Percentiles rank a stretch among this genome's conserved stretches.
These are phyloP conservation scores for Lactarius pseudohatsudake DNA, from an alignment of 768 basidiomycete species.

Conservation along the genomic window DNA sequence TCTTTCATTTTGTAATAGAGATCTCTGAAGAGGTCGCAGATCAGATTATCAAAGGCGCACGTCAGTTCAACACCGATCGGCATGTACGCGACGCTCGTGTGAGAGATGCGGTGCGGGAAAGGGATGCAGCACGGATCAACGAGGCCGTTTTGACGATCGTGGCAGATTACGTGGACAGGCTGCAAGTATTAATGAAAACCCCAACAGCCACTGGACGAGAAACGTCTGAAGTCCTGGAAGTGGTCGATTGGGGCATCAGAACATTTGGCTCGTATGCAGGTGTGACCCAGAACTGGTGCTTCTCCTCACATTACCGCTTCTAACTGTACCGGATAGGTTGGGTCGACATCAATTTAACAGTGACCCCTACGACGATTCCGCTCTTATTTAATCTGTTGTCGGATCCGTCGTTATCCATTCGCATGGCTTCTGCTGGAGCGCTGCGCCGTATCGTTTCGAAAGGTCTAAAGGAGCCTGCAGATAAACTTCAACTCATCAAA, in stretches of 20 bases:
- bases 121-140: slow-evolving; percentile 84
- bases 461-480: slow-evolving; percentile 86
- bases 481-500: slow-evolving; percentile 87
- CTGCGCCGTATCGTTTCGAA: slow-evolving; percentile 84
- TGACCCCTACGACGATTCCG: slow-evolving; percentile 85
- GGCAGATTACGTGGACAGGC: slow-evolving; percentile 62
- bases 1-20: slow-evolving; percentile 90
- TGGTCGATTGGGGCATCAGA: slow-evolving; percentile 89
- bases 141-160: slow-evolving; percentile 85
- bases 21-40: slow-evolving; percentile 98
- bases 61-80: slow-evolving; percentile 65
- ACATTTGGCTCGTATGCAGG: slow-evolving; percentile 94
- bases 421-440: slow-evolving; percentile 78
- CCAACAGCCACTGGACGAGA: slow-evolving; percentile 49
- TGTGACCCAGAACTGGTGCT: slow-evolving; percentile 44
- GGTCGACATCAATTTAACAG: slow-evolving; percentile 96
- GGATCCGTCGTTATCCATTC: slow-evolving; percentile 74
- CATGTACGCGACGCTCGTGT: slow-evolving; percentile 82
- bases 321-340: slow-evolving; percentile 60
- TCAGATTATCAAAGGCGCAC: slow-evolving; percentile 86
- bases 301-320: neutral
- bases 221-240: slow-evolving; percentile 62
- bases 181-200: slow-evolving; percentile 52
- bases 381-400: slow-evolving; percentile 82
- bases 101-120: slow-evolving; percentile 85